Evolutionary conservation across 495 filamentous ascomycete genomes (phyloP), one percentile per base, ranked within the genome.

Genomic region (Aspergillus incahuasiensis): DNA sequence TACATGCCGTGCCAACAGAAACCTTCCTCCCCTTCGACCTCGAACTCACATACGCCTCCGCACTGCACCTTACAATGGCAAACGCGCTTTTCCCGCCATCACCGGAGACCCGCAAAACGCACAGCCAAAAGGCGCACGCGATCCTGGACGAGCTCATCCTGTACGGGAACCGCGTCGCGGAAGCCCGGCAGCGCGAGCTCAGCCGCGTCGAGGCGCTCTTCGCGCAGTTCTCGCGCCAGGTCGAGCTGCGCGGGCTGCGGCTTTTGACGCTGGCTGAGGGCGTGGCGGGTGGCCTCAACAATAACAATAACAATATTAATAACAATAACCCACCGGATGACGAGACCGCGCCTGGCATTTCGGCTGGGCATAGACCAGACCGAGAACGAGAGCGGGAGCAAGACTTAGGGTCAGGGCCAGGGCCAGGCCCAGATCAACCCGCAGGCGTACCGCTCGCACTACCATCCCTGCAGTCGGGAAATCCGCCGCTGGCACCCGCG

Each of bases 21-120:
- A 61, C 61, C 9, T 75, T 75, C 54, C 63, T 75, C 15, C 66
- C 69, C 8, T 75, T 71, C 50, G 68, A 75, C 12, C 57, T 72
- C 11, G 72, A 75, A 60, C 61, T 70, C 25, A 68, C 66, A 18
- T 72, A 67, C 50, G 68, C 50, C 2, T 68, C 67, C 13, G 67
- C 71, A 15, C 22, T 74, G 4, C 64, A 68, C 45, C 55, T 74
- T 3, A 58, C 52, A 1, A 67, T 74, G 59, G 65, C 66, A 12
- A 60, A 61, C 22, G 58, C 67, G 0, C 58, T 73, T 8, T 71
- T 73, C 53, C 65, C 69, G 2, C 56, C 40, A 20, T 20, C 49
- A 0, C 42, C 61, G 3, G 59, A 65, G 32, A 48, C 53, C 40
- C 52, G 44, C 15, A 62, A 55, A 20, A 58, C 55, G 9, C 8